Percentiles rank a stretch among this genome's conserved stretches.
Conservation (phyloP, 2,329 filamentous ascomycete genomes). For the Madurella mycetomatis region DNA sequence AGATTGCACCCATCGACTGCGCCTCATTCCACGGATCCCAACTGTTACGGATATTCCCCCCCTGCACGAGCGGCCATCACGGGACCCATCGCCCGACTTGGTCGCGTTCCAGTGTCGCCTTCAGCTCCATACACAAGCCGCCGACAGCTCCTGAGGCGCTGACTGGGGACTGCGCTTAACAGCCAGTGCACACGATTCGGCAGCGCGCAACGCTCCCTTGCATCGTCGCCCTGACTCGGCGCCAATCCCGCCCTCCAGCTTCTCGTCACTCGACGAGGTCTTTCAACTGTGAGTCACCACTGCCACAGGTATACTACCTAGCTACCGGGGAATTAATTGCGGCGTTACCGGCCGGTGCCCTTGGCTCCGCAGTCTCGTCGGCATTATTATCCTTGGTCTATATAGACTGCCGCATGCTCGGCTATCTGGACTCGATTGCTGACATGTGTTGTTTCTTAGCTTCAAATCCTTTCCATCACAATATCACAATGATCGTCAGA, state of each 20-base stretch:
- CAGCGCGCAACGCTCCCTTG: conserved; percentile 24
- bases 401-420: conserved; percentile 13
- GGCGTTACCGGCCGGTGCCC: conserved; percentile 10
- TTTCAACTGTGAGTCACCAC: conserved; percentile 30
- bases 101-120: conserved; percentile 26
- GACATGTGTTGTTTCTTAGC: conserved; percentile 20
- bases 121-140: conserved; percentile 22
- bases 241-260: conserved; percentile 26
- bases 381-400: background rate
- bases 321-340: conserved; percentile 16
- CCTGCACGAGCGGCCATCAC: conserved; percentile 19
- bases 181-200: conserved; percentile 25
- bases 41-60: conserved; percentile 1
- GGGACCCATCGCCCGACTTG: conserved; percentile 17
- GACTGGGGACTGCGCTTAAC: conserved; percentile 22
- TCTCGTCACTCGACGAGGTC: conserved; percentile 16
- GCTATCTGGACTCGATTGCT: conserved; percentile 18
- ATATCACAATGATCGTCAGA: conserved; percentile 32
- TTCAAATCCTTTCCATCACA: conserved; percentile 6
- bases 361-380: conserved; percentile 7
- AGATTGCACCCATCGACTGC: conserved; percentile 11
- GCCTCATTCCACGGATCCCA: conserved; percentile 16
- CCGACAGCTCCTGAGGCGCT: conserved; percentile 13
- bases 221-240: conserved; percentile 25
- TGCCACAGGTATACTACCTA: conserved; percentile 11